Evolutionary conservation across 1,139 yeast species (phyloP).

Genomic region (Debaryomyces udenii): DNA sequence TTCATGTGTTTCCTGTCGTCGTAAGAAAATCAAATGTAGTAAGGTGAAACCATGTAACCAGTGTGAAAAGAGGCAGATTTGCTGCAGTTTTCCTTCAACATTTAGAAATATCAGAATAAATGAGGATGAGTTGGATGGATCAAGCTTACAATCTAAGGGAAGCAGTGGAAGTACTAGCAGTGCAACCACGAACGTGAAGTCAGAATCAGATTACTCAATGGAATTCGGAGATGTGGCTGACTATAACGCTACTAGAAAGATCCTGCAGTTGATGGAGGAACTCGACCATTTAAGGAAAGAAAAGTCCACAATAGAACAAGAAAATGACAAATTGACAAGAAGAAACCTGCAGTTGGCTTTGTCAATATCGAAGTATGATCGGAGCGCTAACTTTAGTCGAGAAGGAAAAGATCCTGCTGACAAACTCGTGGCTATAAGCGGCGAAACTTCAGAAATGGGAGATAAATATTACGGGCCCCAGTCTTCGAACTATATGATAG

Average conservation of each 20-base stretch:
- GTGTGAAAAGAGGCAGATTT: slow-evolving; percentile 33
- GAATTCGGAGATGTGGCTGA: neutral
- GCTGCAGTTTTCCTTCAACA: slow-evolving; percentile 43
- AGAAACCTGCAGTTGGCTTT: slow-evolving; percentile 14
- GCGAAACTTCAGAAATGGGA: slow-evolving; percentile 34
- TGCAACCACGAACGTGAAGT: neutral
- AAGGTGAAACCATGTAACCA: slow-evolving; percentile 45
- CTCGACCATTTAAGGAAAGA: slow-evolving; percentile 23
- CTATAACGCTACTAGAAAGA: neutral
- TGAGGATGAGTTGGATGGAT: slow-evolving; percentile 23
- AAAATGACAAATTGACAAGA: slow-evolving; percentile 22
- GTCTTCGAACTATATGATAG: slow-evolving; percentile 50
- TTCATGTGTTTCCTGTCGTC: slow-evolving; percentile 46
- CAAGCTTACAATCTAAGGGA: neutral
- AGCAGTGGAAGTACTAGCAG: neutral
- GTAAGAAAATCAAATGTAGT: slow-evolving; percentile 46
- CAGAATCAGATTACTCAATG: neutral
- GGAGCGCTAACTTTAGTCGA: slow-evolving; percentile 5
- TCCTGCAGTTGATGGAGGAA: slow-evolving; percentile 14
- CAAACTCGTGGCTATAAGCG: slow-evolving; percentile 17
- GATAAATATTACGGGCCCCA: slow-evolving; percentile 55
- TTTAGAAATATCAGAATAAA: slow-evolving; percentile 40
- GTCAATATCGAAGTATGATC: slow-evolving; percentile 6
- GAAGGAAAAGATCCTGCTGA: slow-evolving; percentile 1
- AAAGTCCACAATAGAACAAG: slow-evolving; percentile 23